Evolutionary conservation across 176 grass and related monocot species (phyloP).

Genomic region (Phoenix roebelenii): DNA sequence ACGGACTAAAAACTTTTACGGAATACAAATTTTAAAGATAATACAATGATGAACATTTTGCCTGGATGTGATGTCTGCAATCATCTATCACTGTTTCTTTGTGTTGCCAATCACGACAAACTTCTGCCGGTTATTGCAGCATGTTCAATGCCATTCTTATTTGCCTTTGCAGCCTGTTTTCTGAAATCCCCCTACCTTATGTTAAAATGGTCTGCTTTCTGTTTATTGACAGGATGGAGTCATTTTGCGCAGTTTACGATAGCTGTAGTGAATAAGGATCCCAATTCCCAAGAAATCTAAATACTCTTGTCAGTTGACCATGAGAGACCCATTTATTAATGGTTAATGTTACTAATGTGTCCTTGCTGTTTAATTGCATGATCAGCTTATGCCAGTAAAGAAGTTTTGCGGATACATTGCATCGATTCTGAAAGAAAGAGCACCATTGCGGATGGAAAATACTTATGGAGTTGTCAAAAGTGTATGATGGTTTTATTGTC

Average conservation of each 20-base stretch:
- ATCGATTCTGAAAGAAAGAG: constrained; percentile 99
- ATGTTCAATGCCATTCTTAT: constrained; percentile 15
- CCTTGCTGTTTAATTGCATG: constrained; percentile 16
- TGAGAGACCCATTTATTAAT: constrained; percentile 1
- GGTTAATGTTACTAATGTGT: not conserved
- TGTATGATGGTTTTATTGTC: constrained; percentile 77
- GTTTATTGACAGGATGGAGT: constrained; percentile 60
- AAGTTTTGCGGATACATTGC: constrained; percentile 87
- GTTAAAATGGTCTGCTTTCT: too few relatives aligned
- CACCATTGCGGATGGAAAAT: constrained; percentile 99
- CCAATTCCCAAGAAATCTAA: constrained; percentile 78
- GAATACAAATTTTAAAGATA: too few relatives aligned
- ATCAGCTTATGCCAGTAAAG: constrained; percentile 23
- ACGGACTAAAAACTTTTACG: too few relatives aligned
- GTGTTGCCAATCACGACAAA: constrained; percentile 96
- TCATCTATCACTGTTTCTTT: constrained; percentile 95
- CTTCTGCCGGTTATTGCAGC: constrained; percentile 66
- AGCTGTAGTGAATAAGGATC: constrained; percentile 98
- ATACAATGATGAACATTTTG: too few relatives aligned
- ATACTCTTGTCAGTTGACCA: constrained; percentile 73
- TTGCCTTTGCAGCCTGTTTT: constrained; percentile 3
- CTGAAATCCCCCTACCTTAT: not conserved
- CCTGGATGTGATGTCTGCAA: constrained; percentile 89
- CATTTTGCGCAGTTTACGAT: constrained; percentile 97
- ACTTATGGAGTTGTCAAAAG: constrained; percentile 97